Base-by-base conservation (phyloP, 768 basidiomycete species). In the Tricholomella constricta region DNA sequence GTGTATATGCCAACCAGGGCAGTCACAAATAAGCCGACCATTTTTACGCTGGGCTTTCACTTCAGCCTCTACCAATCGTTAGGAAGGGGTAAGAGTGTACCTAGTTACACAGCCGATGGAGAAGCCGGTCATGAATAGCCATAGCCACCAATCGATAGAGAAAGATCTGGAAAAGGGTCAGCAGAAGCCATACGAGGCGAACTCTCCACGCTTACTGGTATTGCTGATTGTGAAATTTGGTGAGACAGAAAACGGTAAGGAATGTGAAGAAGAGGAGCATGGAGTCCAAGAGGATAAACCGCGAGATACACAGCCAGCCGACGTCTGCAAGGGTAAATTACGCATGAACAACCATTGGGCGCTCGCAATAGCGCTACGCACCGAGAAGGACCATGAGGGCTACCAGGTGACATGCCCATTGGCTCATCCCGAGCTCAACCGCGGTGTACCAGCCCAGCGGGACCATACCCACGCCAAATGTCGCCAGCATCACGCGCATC, bases 201-300 rank as follows among this genome's bases (percentile, higher is more conserved):
- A 38, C 26, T 31, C 58, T 0, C 20, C 11, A 11, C 20, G 75
- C 92, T 64, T 62, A 96, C 94, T 91, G 85, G 60, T 88, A 89
- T 75, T 95, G 93, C 69, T 98, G 91, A 66, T 97, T 97, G 67
- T 98, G 94, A 74, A 98, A 98, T 72, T 95, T 97, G 43, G 91
- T 85, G 45, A 98, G 76, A 68, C 89, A 92, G 72, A 96, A 95
- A 61, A 96, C 90, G 37, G 95, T 95, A 65, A 91, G 86, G 79
- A 98, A 93, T 35, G 97, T 98, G 77, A 99, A 98, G 80, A 96
- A 97, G 29, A 99, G 77, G n/a, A 99, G 76, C 93, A 99, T 97
- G 19, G 97, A 94, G 69, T 99, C 97, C 63, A 99, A 78, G 32
- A 99, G 85, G 71, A 98, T 94, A 69, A 99, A 99, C 22, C 96